Conservation (phyloP, 257 asterid species). For the Lycium barbarum region DNA sequence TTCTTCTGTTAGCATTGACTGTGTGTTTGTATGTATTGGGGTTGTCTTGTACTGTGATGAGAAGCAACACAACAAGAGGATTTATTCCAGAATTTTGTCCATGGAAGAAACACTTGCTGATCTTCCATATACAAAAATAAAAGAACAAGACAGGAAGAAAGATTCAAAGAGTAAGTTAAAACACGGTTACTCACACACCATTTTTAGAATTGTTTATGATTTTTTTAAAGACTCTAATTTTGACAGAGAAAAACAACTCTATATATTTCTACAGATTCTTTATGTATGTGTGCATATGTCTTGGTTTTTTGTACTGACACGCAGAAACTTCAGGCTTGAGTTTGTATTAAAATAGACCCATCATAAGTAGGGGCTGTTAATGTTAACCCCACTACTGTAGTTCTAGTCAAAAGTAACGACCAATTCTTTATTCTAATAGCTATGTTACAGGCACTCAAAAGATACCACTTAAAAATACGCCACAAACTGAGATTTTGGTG, state of each 20-base stretch:
- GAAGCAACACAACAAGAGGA: conserved; percentile 36
- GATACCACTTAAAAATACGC: neutral
- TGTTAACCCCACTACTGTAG: neutral
- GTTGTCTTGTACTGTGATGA: conserved; percentile 57
- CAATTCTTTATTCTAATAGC: neutral
- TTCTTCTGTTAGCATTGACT: conserved; percentile 47
- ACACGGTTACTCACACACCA: conserved; percentile 46
- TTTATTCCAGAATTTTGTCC: conserved; percentile 69
- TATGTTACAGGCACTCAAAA: conserved; percentile 8
- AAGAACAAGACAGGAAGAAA: conserved; percentile 26
- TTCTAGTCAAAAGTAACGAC: conserved; percentile 20
- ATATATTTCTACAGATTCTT: neutral
- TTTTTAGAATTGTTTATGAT: conserved; percentile 35
- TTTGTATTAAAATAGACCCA: conserved; percentile 50
- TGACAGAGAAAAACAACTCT: conserved; percentile 25
- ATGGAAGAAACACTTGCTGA: conserved; percentile 47
- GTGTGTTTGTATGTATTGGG: conserved; percentile 62
- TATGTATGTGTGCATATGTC: conserved; percentile 50
- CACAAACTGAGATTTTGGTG: neutral
- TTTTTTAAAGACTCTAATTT: neutral
- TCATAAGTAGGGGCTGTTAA: neutral
- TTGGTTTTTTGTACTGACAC: conserved; percentile 58
- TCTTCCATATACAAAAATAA: conserved; percentile 40
- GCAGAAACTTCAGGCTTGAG: conserved; percentile 48
- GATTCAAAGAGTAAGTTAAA: conserved; percentile 56